Base-by-base conservation (phyloP, 768 basidiomycete genomes). In the Mycena galopus region DNA sequence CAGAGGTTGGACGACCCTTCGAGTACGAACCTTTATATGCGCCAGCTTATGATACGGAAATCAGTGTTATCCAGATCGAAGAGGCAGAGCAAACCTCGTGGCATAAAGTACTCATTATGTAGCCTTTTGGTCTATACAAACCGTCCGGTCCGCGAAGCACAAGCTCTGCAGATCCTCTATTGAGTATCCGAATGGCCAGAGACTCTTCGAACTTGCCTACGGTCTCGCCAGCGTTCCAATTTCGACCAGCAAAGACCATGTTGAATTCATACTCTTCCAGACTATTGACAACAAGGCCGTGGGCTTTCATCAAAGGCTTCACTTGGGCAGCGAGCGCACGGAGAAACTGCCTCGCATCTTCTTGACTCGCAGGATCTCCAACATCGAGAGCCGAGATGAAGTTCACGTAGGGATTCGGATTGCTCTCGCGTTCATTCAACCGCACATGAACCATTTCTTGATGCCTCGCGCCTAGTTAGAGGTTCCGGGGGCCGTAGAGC, bases 211-310 rank as follows among this genome's bases (percentile, higher is more conserved):
- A 51, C 44, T 61, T 72, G 93, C 94, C 94, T 68, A 96, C 83
- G 12, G 90, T 91, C 81, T 96, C 94, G 4, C 95, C 95, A 67
- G 85, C 86, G 74, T 94, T 94, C 94, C 94, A 96, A 78, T 95
- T 96, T 58, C 94, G 86, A 2, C 94, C 95, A 6, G 91, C 88
- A 80, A 96, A 96, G 8, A 96, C 93, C 17, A 75, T 77, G 78
- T 96, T 96, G 77, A 89, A 87, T 77, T 94, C 92, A 75, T 96
- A 95, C 94, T 96, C 94, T 82, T 95, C 94, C 19, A 96, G 84
- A 72, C 91, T 93, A 76, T 95, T 96, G 32, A 96, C 88, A 2
- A 78, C 81, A 74, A 96, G 92, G 0, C 93, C 93, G 75, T 94
- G 92, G 3, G 85, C 79, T 78, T 94, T 94, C 95, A 96, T 96